Conservation (phyloP, 129 eudicot species). For the Escallonia rubra region DNA sequence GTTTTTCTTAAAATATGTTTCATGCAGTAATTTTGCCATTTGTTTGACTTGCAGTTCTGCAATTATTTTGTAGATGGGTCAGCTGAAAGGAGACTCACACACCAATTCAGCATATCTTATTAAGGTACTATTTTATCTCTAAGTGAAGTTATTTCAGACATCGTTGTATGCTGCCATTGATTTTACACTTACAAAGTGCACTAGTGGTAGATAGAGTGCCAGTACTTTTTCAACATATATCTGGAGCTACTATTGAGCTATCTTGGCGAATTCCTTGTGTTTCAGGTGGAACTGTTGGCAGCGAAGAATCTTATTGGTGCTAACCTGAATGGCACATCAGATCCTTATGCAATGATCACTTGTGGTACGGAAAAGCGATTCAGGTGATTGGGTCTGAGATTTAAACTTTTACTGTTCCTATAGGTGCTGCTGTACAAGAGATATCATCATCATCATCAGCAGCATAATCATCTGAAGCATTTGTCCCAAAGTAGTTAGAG, state of each 20-base stretch:
- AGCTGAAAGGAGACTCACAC: slow-evolving; percentile 58
- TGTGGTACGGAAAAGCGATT: slow-evolving; percentile 96
- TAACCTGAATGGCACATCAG: slow-evolving; percentile 93
- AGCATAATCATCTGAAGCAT: no score
- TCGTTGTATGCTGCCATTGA: background rate
- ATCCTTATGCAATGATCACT: slow-evolving; percentile 97
- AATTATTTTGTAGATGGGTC: slow-evolving; percentile 84
- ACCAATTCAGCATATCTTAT: slow-evolving; percentile 65
- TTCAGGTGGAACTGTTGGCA: slow-evolving; percentile 84
- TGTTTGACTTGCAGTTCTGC: slow-evolving; percentile 59
- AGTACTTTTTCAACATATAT: background rate
- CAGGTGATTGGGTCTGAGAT: slow-evolving; percentile 50
- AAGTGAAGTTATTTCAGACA: background rate
- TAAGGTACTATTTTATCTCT: slow-evolving; percentile 49
- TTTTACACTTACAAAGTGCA: background rate
- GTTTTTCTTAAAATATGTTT: slow-evolving; percentile 8
- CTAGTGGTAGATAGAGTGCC: background rate
- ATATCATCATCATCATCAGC: no score
- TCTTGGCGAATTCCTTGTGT: background rate
- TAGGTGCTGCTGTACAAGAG: no score
- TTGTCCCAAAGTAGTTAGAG: no score
- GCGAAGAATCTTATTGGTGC: slow-evolving; percentile 94
- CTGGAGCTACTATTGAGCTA: background rate
- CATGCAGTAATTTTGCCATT: slow-evolving; percentile 37
- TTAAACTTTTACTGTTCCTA: background rate